phyloP scores from a whole-genome alignment of 208 protist genomes.

The Trypanosoma congolense region DNA sequence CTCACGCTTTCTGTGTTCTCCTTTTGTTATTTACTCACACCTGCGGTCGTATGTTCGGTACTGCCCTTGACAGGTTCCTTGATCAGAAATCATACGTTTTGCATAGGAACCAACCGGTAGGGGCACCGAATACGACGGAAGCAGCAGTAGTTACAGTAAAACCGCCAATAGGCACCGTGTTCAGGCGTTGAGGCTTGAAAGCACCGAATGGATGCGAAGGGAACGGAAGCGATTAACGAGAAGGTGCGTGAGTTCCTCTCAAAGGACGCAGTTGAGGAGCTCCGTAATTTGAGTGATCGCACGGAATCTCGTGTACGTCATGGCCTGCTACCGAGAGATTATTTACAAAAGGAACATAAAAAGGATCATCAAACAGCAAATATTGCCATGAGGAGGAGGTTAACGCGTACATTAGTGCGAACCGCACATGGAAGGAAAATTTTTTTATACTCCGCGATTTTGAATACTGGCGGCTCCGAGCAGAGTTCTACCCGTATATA shows the following conservation, averaged over 20 bases:
- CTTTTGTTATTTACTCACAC: too few relatives aligned
- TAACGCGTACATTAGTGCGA: conserved; percentile 50
- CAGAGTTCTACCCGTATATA: conserved; percentile 78
- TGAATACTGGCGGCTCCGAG: conserved; percentile 79
- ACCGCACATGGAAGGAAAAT: conserved; percentile 57
- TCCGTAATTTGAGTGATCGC: conserved; percentile 31
- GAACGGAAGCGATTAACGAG: conserved; percentile 19
- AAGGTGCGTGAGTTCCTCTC: conserved; percentile 53
- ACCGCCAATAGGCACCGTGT: too few relatives aligned
- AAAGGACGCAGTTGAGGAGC: conserved; percentile 54
- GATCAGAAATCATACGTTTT: too few relatives aligned
- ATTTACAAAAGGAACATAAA: conserved; percentile 13
- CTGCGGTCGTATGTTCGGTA: too few relatives aligned
- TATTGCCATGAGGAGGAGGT: conserved; percentile 55
- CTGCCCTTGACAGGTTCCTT: too few relatives aligned
- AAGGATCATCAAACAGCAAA: conserved; percentile 31
- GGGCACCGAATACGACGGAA: too few relatives aligned
- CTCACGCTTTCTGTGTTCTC: too few relatives aligned
- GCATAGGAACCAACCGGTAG: too few relatives aligned
- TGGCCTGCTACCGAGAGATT: conserved; percentile 52
- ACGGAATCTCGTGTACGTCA: conserved; percentile 45
- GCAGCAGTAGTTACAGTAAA: too few relatives aligned
- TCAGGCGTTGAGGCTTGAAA: too few relatives aligned
- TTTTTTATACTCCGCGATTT: conserved; percentile 52
- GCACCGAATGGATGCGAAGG: conserved; percentile 7